phyloP scores from a whole-genome alignment of 345 rosid species.

The Atalantia buxifolia region DNA sequence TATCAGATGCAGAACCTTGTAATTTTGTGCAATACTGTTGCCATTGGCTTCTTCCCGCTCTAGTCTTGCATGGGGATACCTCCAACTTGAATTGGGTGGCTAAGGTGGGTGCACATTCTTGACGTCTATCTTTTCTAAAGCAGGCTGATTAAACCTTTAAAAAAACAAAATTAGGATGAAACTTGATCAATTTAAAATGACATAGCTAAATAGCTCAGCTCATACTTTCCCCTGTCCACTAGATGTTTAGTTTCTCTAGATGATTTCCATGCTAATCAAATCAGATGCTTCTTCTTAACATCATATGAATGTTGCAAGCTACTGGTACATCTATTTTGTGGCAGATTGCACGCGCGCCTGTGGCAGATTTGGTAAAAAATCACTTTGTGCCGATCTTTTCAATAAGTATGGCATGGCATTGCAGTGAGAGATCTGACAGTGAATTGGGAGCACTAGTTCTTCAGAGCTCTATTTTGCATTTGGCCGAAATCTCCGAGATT shows the following conservation, averaged over 20 bases:
- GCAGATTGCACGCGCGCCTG: constrained; percentile 69
- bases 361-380: constrained; percentile 52
- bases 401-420: constrained; percentile 66
- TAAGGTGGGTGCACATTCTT: constrained; percentile 44
- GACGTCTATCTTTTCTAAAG: constrained; percentile 1
- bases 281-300: background rate
- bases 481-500: constrained; percentile 66
- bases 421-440: constrained; percentile 57
- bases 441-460: constrained; percentile 67
- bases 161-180: too few species aligned
- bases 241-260: background rate
- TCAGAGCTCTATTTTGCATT: constrained; percentile 56
- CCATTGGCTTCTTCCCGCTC: constrained; percentile 91
- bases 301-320: background rate
- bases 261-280: background rate
- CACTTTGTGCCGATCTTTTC: constrained; percentile 91
- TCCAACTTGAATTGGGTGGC: constrained; percentile 71
- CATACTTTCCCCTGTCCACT: background rate
- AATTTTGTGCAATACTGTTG: constrained; percentile 76
- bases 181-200: background rate
- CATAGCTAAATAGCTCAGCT: background rate
- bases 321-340: constrained; percentile 24
- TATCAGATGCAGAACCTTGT: constrained; percentile 63
- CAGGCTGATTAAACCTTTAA: background rate
- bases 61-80: constrained; percentile 56